phyloP scores from a whole-genome alignment of 1,284 basidiomycete genomes.

The Ganoderma leucocontextum region DNA sequence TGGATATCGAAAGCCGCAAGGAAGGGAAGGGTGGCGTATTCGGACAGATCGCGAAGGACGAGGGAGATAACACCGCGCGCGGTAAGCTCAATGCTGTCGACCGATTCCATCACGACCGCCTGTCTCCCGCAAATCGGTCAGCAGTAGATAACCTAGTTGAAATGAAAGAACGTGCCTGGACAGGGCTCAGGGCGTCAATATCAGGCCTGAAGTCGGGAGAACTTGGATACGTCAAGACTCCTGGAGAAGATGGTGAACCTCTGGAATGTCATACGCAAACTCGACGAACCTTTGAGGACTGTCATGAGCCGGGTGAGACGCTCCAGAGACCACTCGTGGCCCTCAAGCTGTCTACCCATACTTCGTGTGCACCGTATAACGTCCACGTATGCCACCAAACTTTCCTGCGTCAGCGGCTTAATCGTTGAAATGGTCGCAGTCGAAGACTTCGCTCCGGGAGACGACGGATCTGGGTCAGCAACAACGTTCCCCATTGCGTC shows the following conservation, averaged over 20 bases:
- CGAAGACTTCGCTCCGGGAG: slow-evolving; percentile 16
- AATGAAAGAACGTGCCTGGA: slow-evolving; percentile 64
- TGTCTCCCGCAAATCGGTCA: slow-evolving; percentile 42
- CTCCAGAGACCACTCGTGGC: slow-evolving; percentile 69
- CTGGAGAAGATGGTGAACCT: slow-evolving; percentile 44
- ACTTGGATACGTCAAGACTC: slow-evolving; percentile 80
- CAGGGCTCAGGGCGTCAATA: slow-evolving; percentile 82
- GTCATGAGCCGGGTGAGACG: slow-evolving; percentile 74
- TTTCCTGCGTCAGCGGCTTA: slow-evolving; percentile 85
- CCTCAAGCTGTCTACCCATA: slow-evolving; percentile 55
- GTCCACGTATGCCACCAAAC: slow-evolving; percentile 82
- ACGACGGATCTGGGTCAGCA: slow-evolving; percentile 26
- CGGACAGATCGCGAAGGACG: slow-evolving; percentile 84
- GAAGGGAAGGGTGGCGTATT: slow-evolving; percentile 88
- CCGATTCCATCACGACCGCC: slow-evolving; percentile 73
- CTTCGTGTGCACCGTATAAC: slow-evolving; percentile 69
- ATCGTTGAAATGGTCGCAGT: slow-evolving; percentile 26
- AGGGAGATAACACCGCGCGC: slow-evolving; percentile 72
- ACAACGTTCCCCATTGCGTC: slow-evolving; percentile 67
- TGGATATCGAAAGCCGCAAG: slow-evolving; percentile 74
- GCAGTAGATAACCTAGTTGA: background rate
- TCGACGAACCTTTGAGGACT: slow-evolving; percentile 73
- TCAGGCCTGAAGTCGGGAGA: slow-evolving; percentile 91
- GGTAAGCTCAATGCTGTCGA: slow-evolving; percentile 73
- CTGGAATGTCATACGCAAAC: slow-evolving; percentile 33